Evolutionary conservation across 140 eudicot genomes (phyloP).

Genomic region (Bidens hawaiensis): DNA sequence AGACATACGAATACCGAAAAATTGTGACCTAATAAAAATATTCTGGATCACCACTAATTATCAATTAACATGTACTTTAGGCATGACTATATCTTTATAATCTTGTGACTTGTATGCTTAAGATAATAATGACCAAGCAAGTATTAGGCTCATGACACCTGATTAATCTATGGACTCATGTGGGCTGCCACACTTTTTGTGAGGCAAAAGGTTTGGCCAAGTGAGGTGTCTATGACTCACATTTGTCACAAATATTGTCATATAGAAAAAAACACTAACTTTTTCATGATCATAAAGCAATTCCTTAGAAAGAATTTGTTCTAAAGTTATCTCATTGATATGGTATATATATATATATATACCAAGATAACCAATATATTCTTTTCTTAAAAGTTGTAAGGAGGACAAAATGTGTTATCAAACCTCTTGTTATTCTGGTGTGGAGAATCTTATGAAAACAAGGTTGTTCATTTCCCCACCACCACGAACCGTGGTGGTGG

Average conservation of each 20-base stretch:
- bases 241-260: conserved; percentile 17
- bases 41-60: no score
- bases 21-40: no score
- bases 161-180: conserved; percentile 5
- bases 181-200: conserved; percentile 21
- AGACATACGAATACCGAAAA: no score
- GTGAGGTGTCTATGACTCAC: conserved; percentile 26
- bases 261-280: conserved; percentile 21
- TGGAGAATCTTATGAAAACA: conserved; percentile 16
- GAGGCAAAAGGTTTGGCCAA: conserved; percentile 35
- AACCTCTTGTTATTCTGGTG: conserved; percentile 27
- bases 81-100: no score
- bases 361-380: conserved; percentile 25
- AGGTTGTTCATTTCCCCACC: conserved; percentile 25
- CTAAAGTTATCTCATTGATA: conserved; percentile 32
- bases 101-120: no score
- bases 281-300: conserved; percentile 35
- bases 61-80: no score
- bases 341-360: conserved; percentile 22
- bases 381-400: conserved; percentile 21
- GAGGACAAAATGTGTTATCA: conserved; percentile 40
- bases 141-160: conserved; percentile 3
- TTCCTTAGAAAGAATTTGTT: conserved; percentile 44
- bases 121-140: not conserved
- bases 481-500: conserved; percentile 16